Base-by-base conservation (phyloP, 805 yeast species). In the Saturnispora diversa region DNA sequence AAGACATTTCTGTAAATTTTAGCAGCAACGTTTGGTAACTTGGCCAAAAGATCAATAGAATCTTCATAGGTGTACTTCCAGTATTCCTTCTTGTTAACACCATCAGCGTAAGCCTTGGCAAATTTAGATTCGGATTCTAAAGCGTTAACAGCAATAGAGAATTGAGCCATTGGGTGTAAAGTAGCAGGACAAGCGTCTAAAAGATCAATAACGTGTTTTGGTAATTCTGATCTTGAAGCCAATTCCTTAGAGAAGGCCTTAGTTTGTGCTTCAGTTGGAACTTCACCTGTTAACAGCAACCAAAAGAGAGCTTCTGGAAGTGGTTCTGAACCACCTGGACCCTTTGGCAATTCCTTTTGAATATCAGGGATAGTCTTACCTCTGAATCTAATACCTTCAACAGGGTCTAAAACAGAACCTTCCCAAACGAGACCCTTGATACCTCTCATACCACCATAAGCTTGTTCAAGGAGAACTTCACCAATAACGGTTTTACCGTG, bases 361-460 rank as follows among this genome's bases (percentile, higher is more conserved):
- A 81, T 71, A 50, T 83, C 88, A 49, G 88, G 88, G 53, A 83
- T 84, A 49, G 92, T 82, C 60, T 72, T 70, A 53, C 90, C 90
- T 64, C 90, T 80, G 73, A 83, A 83, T 61, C 87, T 75, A 58
- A 83, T 84, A 63, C 94, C 94, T 64, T 83, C 92, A 50, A 75
- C 75, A 44, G 94, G 82, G 60, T 83, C 94, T 54, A 83, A 66
- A 24, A 82, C 90, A 37, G 90, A 81, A 50, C 90, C 90, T 70
- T 83, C 94, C 92, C 92, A 83, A 40, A 83, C 87, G 47, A 84
- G 69, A 53, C 85, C 84, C 64, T 80, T 78, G 63, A 83, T 79
- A 59, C 94, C 94, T 63, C 94, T 75, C 88, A 80, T 80, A 69
- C 94, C 94, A 68, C 94, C 94, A 65, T 82, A 84, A 30, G 87